Percentiles rank a stretch among this genome's conserved stretches.
Evolutionary conservation across 768 basidiomycete species (phyloP).

Genomic region (Lactarius hatsudake): DNA sequence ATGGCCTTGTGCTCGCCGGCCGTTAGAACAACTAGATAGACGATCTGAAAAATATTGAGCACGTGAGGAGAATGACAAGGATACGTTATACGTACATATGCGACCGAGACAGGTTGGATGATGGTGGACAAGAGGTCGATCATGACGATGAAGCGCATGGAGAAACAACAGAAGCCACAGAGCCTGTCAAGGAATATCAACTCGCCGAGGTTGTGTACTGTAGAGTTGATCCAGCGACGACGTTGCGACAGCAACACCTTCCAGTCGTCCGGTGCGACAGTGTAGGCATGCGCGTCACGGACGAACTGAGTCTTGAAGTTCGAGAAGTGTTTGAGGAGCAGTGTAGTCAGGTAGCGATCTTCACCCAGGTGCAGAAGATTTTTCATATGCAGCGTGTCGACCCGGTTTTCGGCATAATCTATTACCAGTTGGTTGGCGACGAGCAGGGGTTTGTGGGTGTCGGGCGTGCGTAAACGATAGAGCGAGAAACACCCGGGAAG

Average conservation of each 20-base stretch:
- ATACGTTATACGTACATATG: constrained; percentile 63
- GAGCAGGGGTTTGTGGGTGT: constrained; percentile 92
- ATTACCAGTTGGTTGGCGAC: constrained; percentile 87
- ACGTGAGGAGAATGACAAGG: not conserved
- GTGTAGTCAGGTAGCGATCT: constrained; percentile 97
- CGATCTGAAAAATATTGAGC: constrained; percentile 55
- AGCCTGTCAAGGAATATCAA: constrained; percentile 87
- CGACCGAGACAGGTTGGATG: constrained; percentile 82
- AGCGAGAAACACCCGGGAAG: constrained; percentile 98
- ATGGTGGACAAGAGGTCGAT: constrained; percentile 89
- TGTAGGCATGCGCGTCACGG: constrained; percentile 90
- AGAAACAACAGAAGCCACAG: constrained; percentile 98
- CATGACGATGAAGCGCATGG: constrained; percentile 98
- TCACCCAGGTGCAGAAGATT: constrained; percentile 96
- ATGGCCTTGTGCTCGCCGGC: constrained; percentile 62
- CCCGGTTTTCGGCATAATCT: constrained; percentile 94
- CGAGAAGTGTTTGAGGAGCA: constrained; percentile 94
- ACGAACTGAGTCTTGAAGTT: constrained; percentile 93
- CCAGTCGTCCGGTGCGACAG: constrained; percentile 96
- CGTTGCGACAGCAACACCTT: constrained; percentile 90
- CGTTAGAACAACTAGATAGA: constrained; percentile 82
- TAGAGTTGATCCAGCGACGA: constrained; percentile 99
- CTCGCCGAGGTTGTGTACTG: constrained; percentile 94
- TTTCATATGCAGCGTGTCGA: constrained; percentile 98
- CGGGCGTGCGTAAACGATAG: constrained; percentile 90